Base-by-base conservation (phyloP, 805 yeast genomes). In the Saccharomycopsis capsularis region DNA sequence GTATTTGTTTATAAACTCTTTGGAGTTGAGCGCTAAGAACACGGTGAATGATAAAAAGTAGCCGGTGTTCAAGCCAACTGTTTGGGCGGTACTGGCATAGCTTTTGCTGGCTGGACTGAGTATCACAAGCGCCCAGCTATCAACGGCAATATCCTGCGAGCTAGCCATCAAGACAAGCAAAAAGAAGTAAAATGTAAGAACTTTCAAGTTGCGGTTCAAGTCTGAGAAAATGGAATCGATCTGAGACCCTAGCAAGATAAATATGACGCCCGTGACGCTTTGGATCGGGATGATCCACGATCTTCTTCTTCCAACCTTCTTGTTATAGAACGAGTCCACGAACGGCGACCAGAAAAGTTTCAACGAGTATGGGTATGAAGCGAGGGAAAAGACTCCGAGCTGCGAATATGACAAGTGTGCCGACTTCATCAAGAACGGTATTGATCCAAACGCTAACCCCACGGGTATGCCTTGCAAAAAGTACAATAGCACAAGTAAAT, bases 61-160 rank as follows among this genome's bases (percentile, higher is more conserved):
- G 21, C 99, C 99, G 2, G 91, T 75, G 67, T 93, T 93, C 53
- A 93, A 73, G 0, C 99, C 99, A 41, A 93, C 79, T 0, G 99
- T 93, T 66, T 93, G 99, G 0, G 99, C 99, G 0, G 99, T 93
- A 3, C 96, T 86, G 0, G 99, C 98, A 68, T 80, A 93, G 16
- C 95, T 81, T 53, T 93, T 70, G 13, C 95, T 83, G 24, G 77
- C 78, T 23, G 81, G 80, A 16, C 90, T 79, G 46, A 93, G 70
- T 36, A 91, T 79, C 1, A 96, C 93, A 60, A 93, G 68, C 0
- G 98, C 97, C 99, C 99, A 93, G 9, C 99, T 98, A 67, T 93
- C 99, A 21, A 93, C 99, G 0, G 99, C 98, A 48, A 93, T 93
- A 63, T 93, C 99, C 65, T 93, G 99, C 0, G 99, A 91, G 0